These are phyloP conservation scores for Paraconiothyrium brasiliense DNA, from an alignment of 2,329 filamentous ascomycete genomes.

Conservation along the genomic window DNA sequence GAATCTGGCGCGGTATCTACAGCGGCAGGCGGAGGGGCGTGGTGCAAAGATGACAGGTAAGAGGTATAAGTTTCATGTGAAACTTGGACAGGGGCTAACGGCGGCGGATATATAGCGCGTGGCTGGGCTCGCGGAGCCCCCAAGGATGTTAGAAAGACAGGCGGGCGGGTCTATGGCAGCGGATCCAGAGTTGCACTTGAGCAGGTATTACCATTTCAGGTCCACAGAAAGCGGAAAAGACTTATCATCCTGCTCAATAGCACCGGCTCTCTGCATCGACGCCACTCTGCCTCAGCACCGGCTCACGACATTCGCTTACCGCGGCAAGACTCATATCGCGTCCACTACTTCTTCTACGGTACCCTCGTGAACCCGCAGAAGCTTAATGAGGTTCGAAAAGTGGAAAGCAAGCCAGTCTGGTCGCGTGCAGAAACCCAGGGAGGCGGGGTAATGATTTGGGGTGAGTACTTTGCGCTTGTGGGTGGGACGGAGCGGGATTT, in stretches of 20 bases:
- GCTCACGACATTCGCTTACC: neutral
- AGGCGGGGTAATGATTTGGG: slow-evolving; percentile 13
- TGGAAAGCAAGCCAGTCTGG: neutral
- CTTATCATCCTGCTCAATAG: slow-evolving; percentile 4
- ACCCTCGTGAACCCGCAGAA: slow-evolving; percentile 15
- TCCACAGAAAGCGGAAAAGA: neutral
- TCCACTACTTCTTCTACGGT: slow-evolving; percentile 27
- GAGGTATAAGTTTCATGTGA: slow-evolving; percentile 2
- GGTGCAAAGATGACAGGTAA: neutral
- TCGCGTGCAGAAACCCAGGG: neutral
- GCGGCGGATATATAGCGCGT: neutral
- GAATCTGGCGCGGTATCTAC: neutral
- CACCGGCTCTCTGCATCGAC: slow-evolving; percentile 23
- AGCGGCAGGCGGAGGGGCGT: neutral
- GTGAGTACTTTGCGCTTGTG: slow-evolving; percentile 16
- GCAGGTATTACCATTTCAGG: neutral
- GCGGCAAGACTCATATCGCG: slow-evolving; percentile 5
- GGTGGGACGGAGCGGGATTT: slow-evolving; percentile 3
- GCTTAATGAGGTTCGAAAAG: neutral
- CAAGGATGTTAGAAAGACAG: neutral
- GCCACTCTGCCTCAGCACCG: slow-evolving; percentile 23
- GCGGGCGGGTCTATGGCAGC: neutral
- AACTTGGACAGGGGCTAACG: neutral
- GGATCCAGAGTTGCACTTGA: neutral
- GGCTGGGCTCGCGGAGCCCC: neutral